Evolutionary conservation across 306 rosid genomes (phyloP), one percentile per base, ranked within the genome.

Genomic region (Trifolium pratense): DNA sequence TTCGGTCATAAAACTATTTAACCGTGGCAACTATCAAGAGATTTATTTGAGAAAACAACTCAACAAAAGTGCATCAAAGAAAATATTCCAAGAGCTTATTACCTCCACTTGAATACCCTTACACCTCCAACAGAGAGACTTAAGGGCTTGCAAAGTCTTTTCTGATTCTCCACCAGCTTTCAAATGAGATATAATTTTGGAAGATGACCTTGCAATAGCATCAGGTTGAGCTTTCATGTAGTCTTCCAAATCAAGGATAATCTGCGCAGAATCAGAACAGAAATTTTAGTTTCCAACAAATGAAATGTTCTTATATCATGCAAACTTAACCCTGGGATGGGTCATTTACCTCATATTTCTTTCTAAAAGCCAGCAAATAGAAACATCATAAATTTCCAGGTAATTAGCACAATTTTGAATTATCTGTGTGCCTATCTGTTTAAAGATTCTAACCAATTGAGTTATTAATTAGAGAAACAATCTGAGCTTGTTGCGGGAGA

Each of bases 21-120:
- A 12, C 7, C 10, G 18, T 5, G 23, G 5, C 65, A 74, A 39
- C 37, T 17, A 23, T 46, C 40, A 14, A 56, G 18, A 34, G n/a
- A 32, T 31, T 73, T 21, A 11, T n/a, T n/a, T n/a, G 69, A 66
- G 14, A 68, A 59, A 74, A 46, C 21, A 39, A 56, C 52, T 46
- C 13, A 18, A 55, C 12, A 63, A 43, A 11, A 52, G 64, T 58
- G 55, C 68, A 57, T 56, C 21, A 21, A 70, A 51, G 68, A 62
- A 45, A 71, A 61, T 23, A 66, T 21, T 71, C 53, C 21, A 71
- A 69, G 52, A 45, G 51, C 61, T 66, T 64, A 78, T 78, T 86
- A 94, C 99, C 96, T 94, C 99, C 67, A 87, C 99, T 84, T 89
- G 95, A 66, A 94, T 79, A 66, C 97, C 90, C 95, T 88, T 91